Percentiles rank a stretch among this genome's conserved stretches.
Evolutionary conservation across 768 basidiomycete genomes (phyloP).

Genomic region (Dendrothele bispora): DNA sequence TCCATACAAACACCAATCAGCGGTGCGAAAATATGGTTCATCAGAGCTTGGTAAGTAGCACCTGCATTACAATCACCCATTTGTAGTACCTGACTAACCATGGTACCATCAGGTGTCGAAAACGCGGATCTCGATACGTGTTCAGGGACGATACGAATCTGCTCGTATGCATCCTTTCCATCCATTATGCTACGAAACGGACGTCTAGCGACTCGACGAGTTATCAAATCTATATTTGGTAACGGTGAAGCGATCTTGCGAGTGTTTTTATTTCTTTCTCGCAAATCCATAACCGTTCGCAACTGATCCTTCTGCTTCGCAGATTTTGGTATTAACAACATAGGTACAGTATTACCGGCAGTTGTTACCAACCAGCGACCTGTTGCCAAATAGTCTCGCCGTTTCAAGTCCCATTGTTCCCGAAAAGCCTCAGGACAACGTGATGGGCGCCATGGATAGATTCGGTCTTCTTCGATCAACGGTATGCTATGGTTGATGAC

Average conservation of each 20-base stretch:
- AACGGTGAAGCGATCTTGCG: slow-evolving; percentile 17
- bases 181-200: slow-evolving; percentile 28
- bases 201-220: slow-evolving; percentile 20
- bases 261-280: slow-evolving; percentile 31
- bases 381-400: not conserved
- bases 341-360: slow-evolving; percentile 27
- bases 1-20: slow-evolving; percentile 39
- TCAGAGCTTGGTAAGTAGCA: slow-evolving; percentile 43
- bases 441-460: slow-evolving; percentile 30
- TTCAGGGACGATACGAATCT: slow-evolving; percentile 29
- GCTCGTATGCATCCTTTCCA: slow-evolving; percentile 41
- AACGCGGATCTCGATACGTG: slow-evolving; percentile 25
- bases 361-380: slow-evolving; percentile 17
- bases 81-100: slow-evolving; percentile 37
- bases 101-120: slow-evolving; percentile 42
- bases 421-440: slow-evolving; percentile 21
- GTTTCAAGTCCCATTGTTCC: slow-evolving; percentile 11
- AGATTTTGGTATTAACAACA: slow-evolving; percentile 20
- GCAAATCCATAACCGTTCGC: slow-evolving; percentile 26
- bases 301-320: slow-evolving; percentile 18
- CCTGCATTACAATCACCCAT: slow-evolving; percentile 32
- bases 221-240: slow-evolving; percentile 19
- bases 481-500: slow-evolving; percentile 35
- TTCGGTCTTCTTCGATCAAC: slow-evolving; percentile 23
- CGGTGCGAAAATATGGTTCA: slow-evolving; percentile 38